These are phyloP conservation scores for Cercospora berteroae DNA, from an alignment of 2,329 filamentous ascomycete species.

Conservation along the genomic window DNA sequence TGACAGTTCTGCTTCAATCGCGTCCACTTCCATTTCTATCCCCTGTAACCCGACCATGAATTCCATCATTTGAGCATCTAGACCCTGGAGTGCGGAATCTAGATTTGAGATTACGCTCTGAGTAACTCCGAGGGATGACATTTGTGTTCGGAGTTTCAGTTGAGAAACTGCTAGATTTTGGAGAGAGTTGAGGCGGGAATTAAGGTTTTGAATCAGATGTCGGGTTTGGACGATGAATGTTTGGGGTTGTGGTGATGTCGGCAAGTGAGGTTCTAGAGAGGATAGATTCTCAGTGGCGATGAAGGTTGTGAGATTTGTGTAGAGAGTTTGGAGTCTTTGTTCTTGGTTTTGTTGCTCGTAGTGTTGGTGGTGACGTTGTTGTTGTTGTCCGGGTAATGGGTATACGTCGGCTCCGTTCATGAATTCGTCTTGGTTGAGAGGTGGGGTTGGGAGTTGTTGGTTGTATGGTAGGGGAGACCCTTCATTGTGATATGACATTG, in stretches of 20 bases:
- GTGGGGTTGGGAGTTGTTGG: slow-evolving; percentile 4
- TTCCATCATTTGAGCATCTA: background rate
- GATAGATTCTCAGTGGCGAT: background rate
- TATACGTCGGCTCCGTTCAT: background rate
- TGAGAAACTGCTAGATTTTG: background rate
- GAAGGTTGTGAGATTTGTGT: background rate
- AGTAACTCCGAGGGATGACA: background rate
- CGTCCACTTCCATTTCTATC: background rate
- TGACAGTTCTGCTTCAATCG: background rate
- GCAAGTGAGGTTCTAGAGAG: background rate
- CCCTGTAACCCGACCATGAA: background rate
- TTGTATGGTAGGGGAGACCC: background rate
- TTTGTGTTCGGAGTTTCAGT: background rate
- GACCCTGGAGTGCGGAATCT: background rate
- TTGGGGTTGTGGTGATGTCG: background rate
- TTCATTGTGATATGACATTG: background rate
- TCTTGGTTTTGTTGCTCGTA: background rate
- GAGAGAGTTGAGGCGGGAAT: background rate
- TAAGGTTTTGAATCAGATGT: background rate
- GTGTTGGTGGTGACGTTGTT: background rate
- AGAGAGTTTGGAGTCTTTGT: background rate
- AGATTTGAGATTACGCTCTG: background rate
- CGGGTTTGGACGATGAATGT: background rate
- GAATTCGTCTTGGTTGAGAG: slow-evolving; percentile 3
- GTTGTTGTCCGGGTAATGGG: background rate